Evolutionary conservation across 768 basidiomycete species (phyloP).

Genomic region (Termitomyces sp.): DNA sequence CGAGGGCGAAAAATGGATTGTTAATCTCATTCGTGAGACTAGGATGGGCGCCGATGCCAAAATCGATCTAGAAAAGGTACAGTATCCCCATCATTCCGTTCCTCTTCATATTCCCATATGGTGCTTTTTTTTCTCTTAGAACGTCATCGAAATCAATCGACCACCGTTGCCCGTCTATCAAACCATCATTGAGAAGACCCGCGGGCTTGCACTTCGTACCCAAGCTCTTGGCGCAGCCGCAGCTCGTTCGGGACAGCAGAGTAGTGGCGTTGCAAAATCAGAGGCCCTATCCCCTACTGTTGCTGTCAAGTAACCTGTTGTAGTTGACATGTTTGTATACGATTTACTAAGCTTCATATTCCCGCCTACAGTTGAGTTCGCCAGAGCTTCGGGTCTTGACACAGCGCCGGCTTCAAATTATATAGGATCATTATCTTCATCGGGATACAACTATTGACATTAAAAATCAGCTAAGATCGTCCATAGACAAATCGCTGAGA

Average conservation of each 20-base stretch:
- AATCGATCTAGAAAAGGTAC: constrained; percentile 92
- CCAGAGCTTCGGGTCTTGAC: background rate
- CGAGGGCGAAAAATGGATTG: constrained; percentile 99
- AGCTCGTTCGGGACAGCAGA: constrained; percentile 26
- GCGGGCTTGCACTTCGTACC: constrained; percentile 85
- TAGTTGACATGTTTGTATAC: constrained; percentile 6
- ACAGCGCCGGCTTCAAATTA: background rate
- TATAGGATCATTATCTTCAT: constrained; percentile 4
- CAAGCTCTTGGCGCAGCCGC: constrained; percentile 82
- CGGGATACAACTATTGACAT: constrained; percentile 14
- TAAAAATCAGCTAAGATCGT: background rate
- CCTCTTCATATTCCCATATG: background rate
- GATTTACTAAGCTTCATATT: background rate
- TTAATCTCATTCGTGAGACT: constrained; percentile 97
- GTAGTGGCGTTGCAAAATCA: constrained; percentile 10
- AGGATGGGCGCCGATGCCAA: constrained; percentile 96
- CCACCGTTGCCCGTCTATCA: constrained; percentile 89
- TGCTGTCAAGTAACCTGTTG: constrained; percentile 17
- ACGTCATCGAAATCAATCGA: constrained; percentile 93
- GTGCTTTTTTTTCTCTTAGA: constrained; percentile 40
- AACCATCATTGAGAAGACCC: constrained; percentile 91
- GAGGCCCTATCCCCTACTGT: constrained; percentile 16
- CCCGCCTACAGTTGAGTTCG: background rate
- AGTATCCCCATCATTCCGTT: constrained; percentile 8
- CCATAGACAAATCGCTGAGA: background rate